Evolutionary conservation across 2,329 filamentous ascomycete genomes (phyloP).

Genomic region (Trichoderma citrinoviride): DNA sequence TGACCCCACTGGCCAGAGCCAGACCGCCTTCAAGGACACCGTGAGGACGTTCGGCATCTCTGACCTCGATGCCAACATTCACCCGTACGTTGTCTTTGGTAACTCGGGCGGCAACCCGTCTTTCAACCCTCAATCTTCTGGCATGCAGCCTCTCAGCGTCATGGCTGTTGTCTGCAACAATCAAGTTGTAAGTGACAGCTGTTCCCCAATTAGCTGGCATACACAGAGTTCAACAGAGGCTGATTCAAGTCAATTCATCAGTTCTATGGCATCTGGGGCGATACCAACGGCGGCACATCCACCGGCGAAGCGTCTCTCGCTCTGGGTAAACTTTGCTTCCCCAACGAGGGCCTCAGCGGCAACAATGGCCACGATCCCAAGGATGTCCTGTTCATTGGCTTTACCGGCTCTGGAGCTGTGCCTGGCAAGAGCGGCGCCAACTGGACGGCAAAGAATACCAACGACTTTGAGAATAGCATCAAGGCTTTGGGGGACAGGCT

Average conservation of each 20-base stretch:
- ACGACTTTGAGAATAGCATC: slow-evolving; percentile 50
- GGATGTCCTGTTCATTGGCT: slow-evolving; percentile 57
- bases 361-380: slow-evolving; percentile 50
- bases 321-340: slow-evolving; percentile 52
- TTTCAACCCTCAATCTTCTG: slow-evolving; percentile 6
- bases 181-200: slow-evolving; percentile 15
- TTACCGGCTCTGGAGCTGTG: slow-evolving; percentile 49
- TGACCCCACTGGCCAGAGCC: slow-evolving; percentile 20
- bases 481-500: slow-evolving; percentile 46
- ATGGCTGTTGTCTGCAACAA: slow-evolving; percentile 23
- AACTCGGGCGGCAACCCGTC: slow-evolving; percentile 7
- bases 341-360: slow-evolving; percentile 45
- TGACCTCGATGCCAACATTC: slow-evolving; percentile 21
- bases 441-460: slow-evolving; percentile 47
- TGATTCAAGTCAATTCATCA: neutral
- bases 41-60: slow-evolving; percentile 16
- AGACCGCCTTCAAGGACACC: slow-evolving; percentile 20
- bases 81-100: slow-evolving; percentile 22
- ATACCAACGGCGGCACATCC: slow-evolving; percentile 51
- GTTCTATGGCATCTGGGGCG: slow-evolving; percentile 54
- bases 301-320: slow-evolving; percentile 51
- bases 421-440: slow-evolving; percentile 48
- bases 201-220: no score
- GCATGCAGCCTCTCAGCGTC: slow-evolving; percentile 18
- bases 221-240: neutral